phyloP scores from a whole-genome alignment of 495 filamentous ascomycete genomes.

The Penicillium bovifimosum region DNA sequence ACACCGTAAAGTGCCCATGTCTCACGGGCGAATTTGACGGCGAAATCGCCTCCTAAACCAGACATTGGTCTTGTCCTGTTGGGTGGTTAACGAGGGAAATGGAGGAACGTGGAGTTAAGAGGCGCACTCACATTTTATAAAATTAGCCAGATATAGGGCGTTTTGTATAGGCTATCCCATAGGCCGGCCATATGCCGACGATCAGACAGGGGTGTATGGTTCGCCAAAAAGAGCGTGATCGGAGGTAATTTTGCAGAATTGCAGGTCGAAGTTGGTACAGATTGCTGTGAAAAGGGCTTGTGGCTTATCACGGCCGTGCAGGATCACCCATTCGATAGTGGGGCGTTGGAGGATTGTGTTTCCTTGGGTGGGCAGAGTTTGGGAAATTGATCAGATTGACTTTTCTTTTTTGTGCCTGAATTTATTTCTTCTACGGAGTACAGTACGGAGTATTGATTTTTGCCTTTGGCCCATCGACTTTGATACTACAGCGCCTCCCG shows the following conservation, averaged over 20 bases:
- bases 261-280: no score
- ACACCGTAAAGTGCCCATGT: constrained; percentile 47
- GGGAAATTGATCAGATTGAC: constrained; percentile 12
- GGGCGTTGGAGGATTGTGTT: neutral
- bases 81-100: constrained; percentile 7
- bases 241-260: no score
- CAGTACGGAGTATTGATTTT: no score
- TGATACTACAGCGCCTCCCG: no score
- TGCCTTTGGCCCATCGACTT: no score
- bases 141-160: neutral
- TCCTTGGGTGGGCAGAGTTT: constrained; percentile 9
- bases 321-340: neutral
- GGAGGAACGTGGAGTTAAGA: constrained; percentile 6
- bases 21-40: constrained; percentile 32
- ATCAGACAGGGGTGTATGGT: constrained; percentile 7
- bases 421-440: no score
- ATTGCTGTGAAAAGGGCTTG: constrained; percentile 10
- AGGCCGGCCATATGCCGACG: constrained; percentile 16
- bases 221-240: constrained; percentile 11
- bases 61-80: constrained; percentile 29
- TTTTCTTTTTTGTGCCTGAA: constrained; percentile 15
- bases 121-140: constrained; percentile 21
- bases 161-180: constrained; percentile 15
- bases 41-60: constrained; percentile 31
- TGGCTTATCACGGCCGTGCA: constrained; percentile 11